Percentiles rank a stretch among this genome's conserved stretches.
phyloP scores from a whole-genome alignment of 331 rosid species.

The Malus hybrid region DNA sequence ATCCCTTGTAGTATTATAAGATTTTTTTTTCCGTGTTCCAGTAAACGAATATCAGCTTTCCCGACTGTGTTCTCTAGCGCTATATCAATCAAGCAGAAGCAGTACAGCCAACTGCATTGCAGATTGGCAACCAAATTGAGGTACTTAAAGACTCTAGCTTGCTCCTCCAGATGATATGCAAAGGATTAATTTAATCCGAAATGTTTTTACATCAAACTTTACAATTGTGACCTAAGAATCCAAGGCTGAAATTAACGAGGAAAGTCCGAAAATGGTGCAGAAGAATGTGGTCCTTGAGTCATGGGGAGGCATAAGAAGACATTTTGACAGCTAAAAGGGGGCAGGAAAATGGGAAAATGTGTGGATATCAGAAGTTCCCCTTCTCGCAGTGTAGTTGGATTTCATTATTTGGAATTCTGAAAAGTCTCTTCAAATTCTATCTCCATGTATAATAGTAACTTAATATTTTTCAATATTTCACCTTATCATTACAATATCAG shows the following conservation, averaged over 20 bases:
- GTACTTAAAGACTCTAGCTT: not conserved
- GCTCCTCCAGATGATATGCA: not conserved
- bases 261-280: not conserved
- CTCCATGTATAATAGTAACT: not conserved
- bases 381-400: conserved; percentile 5
- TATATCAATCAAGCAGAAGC: not conserved
- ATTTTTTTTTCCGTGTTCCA: not conserved
- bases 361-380: conserved; percentile 35
- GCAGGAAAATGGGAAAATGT: conserved; percentile 3
- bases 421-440: not conserved
- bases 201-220: not conserved
- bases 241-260: not conserved
- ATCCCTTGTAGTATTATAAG: not conserved
- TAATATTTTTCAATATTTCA: not conserved
- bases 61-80: not conserved
- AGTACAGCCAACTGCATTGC: not conserved
- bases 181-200: not conserved
- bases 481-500: not conserved
- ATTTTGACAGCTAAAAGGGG: conserved; percentile 36
- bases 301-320: conserved; percentile 28
- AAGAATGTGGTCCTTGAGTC: conserved; percentile 25
- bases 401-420: not conserved
- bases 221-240: not conserved
- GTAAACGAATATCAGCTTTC: not conserved
- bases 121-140: not conserved